These are phyloP conservation scores for Wallemia mellicola DNA, from an alignment of 1,284 basidiomycete species.

Conservation along the genomic window DNA sequence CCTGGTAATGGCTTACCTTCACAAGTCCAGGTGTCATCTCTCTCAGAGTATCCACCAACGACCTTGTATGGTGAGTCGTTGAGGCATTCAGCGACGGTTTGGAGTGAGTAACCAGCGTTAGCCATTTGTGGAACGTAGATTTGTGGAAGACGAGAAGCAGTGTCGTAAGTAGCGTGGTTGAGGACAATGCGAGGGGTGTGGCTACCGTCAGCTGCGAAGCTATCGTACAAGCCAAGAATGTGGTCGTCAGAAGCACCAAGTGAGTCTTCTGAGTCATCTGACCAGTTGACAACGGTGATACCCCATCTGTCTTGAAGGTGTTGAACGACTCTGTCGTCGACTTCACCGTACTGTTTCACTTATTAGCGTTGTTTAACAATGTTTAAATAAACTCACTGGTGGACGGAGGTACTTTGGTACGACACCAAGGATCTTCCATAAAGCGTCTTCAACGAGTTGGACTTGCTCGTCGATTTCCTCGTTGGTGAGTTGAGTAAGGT, in stretches of 20 bases:
- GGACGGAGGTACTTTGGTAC: slow-evolving; percentile 4
- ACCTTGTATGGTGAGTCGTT: slow-evolving; percentile 1
- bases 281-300: slow-evolving; percentile 1
- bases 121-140: neutral
- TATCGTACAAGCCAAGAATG: neutral
- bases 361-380: neutral
- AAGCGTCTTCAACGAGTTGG: slow-evolving; percentile 4
- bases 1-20: neutral
- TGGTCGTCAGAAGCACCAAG: neutral
- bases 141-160: neutral
- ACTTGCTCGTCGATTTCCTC: slow-evolving; percentile 3
- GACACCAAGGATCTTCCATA: slow-evolving; percentile 5
- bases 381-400: slow-evolving; percentile 1
- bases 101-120: slow-evolving; percentile 2
- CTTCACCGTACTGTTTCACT: slow-evolving; percentile 7
- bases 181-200: neutral
- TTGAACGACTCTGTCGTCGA: slow-evolving; percentile 6
- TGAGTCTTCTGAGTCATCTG: slow-evolving; percentile 1
- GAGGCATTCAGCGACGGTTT: slow-evolving; percentile 1
- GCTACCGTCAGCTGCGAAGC: neutral
- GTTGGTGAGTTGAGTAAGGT: slow-evolving; percentile 4
- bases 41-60: neutral
- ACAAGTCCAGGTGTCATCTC: slow-evolving; percentile 1
- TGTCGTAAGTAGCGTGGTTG: neutral
- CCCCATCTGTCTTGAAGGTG: slow-evolving; percentile 8